Evolutionary conservation across 805 yeast genomes (phyloP).

Genomic region (Wickerhamiella qilinensis): DNA sequence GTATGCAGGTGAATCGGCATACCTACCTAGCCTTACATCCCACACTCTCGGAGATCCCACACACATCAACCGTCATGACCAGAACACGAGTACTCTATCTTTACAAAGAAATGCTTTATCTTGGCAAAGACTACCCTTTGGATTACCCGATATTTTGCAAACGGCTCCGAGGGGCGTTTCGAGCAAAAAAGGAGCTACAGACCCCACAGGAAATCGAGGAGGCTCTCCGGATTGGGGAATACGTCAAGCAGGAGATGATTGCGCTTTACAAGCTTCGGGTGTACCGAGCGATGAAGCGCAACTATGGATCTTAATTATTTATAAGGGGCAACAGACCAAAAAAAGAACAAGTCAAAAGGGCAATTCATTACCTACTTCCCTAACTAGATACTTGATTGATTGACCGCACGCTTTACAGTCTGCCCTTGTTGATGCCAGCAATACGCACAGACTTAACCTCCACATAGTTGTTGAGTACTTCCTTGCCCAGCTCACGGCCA

Average conservation of each 20-base stretch:
- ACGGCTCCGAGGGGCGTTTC: conserved; percentile 20
- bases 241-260: conserved; percentile 23
- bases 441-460: conserved; percentile 66
- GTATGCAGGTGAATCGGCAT: no score
- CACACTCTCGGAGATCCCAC: no score
- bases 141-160: conserved; percentile 20
- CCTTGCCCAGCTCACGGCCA: conserved; percentile 68
- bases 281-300: conserved; percentile 22
- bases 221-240: conserved; percentile 22
- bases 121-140: conserved; percentile 25
- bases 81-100: conserved; percentile 16
- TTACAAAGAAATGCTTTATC: conserved; percentile 24
- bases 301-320: conserved; percentile 12
- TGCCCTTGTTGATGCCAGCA: conserved; percentile 26
- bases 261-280: conserved; percentile 23
- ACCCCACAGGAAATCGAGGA: conserved; percentile 17
- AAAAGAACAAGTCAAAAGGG: no score
- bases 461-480: conserved; percentile 54
- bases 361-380: no score
- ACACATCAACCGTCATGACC: no score
- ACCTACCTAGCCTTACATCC: no score
- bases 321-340: no score
- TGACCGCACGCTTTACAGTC: neutral
- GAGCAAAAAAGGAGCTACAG: conserved; percentile 14
- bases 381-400: no score